Evolutionary conservation across 345 rosid species (phyloP).

Genomic region (Schrenkiella parvula): DNA sequence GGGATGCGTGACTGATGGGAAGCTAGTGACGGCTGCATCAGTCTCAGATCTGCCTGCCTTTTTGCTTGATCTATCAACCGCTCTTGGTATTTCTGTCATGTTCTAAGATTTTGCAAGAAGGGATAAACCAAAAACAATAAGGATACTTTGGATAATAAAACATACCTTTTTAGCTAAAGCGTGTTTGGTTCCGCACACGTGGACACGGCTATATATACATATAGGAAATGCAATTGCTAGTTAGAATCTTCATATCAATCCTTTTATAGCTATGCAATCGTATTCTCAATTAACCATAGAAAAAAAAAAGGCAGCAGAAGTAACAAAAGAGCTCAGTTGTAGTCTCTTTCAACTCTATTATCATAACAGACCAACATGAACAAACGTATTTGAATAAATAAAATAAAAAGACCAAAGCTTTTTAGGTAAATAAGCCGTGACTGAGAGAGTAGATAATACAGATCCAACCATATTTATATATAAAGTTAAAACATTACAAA

Average conservation of each 20-base stretch:
- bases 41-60: conserved; percentile 40
- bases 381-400: conserved; percentile 4
- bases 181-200: no score
- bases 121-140: background rate
- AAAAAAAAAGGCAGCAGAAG: background rate
- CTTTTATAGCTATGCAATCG: background rate
- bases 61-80: conserved; percentile 31
- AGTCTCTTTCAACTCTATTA: background rate
- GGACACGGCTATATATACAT: no score
- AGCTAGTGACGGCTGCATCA: conserved; percentile 45
- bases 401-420: background rate
- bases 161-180: background rate
- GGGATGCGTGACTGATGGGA: conserved; percentile 43
- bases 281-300: background rate
- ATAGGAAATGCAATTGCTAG: no score
- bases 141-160: background rate
- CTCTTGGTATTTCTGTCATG: conserved; percentile 35
- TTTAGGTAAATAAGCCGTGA: background rate
- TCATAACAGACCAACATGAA: background rate
- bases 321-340: background rate
- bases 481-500: conserved; percentile 24
- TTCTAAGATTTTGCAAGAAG: conserved; percentile 22
- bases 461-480: background rate
- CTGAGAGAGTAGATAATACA: conserved; percentile 1
- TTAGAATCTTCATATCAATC: background rate